Evolutionary conservation across 2,329 filamentous ascomycete genomes (phyloP).

Genomic region (Geoglossum cookeanum): DNA sequence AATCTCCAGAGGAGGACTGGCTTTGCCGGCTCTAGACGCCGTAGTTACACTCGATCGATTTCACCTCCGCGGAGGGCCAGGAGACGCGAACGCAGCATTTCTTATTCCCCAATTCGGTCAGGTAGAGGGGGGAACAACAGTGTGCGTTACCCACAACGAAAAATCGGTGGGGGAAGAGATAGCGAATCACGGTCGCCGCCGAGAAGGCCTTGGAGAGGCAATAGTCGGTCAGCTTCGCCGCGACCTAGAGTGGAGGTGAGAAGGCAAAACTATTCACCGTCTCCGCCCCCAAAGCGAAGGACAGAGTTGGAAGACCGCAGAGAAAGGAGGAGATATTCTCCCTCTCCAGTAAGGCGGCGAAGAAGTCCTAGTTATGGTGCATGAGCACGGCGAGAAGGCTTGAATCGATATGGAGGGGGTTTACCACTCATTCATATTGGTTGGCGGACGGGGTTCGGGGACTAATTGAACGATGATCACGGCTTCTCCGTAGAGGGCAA

Average conservation of each 20-base stretch:
- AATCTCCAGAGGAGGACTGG: conserved; percentile 7
- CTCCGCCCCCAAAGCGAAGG: neutral
- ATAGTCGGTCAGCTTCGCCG: neutral
- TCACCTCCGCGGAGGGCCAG: conserved; percentile 15
- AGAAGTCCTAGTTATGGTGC: neutral
- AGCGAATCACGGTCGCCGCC: conserved; percentile 1
- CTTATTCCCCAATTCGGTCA: conserved; percentile 3
- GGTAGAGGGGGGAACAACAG: neutral
- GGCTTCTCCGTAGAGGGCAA: neutral
- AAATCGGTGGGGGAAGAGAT: neutral
- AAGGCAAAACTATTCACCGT: conserved; percentile 1
- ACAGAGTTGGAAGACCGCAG: neutral
- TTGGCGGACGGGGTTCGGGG: neutral
- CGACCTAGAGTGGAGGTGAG: neutral
- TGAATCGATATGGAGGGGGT: neutral
- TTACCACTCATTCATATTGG: neutral
- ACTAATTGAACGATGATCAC: neutral
- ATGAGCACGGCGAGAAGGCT: neutral
- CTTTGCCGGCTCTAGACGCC: conserved; percentile 8
- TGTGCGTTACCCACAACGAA: neutral
- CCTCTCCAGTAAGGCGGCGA: neutral
- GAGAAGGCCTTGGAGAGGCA: neutral
- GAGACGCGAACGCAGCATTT: conserved; percentile 7
- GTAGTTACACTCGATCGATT: conserved; percentile 17
- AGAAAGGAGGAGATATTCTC: neutral